Conservation (phyloP, 2,329 filamentous ascomycete species). For the Botrytis squamosa region DNA sequence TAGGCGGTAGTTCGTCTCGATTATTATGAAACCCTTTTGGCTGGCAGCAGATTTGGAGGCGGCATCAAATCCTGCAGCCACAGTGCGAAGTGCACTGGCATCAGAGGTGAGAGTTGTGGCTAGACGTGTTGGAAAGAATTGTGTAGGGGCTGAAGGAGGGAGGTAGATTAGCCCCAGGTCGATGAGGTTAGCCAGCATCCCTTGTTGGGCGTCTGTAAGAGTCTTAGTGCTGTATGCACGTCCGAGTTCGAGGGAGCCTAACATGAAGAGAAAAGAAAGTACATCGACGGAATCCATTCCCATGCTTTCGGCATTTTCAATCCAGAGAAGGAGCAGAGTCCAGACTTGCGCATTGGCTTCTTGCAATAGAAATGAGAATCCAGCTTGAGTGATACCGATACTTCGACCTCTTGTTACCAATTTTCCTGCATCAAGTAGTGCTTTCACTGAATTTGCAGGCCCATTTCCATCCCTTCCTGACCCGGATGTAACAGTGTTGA, state of each 20-base stretch:
- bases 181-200: conserved; percentile 86
- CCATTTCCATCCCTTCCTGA: conserved; percentile 48
- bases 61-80: conserved; percentile 66
- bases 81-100: conserved; percentile 66
- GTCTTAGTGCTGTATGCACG: conserved; percentile 85
- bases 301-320: conserved; percentile 69
- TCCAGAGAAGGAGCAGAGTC: conserved; percentile 90
- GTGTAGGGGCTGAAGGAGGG: conserved; percentile 54
- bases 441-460: conserved; percentile 77
- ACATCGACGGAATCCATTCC: conserved; percentile 89
- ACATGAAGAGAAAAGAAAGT: conserved; percentile 91
- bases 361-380: conserved; percentile 92
- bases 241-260: conserved; percentile 89
- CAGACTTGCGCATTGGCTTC: conserved; percentile 97
- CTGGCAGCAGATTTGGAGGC: conserved; percentile 52
- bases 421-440: conserved; percentile 75
- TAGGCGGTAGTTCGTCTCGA: conserved; percentile 96
- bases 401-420: conserved; percentile 65
- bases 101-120: conserved; percentile 87
- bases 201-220: conserved; percentile 75
- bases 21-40: conserved; percentile 79
- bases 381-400: conserved; percentile 82
- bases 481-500: conserved; percentile 66
- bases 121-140: conserved; percentile 87
- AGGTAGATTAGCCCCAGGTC: conserved; percentile 92